These are phyloP conservation scores for Tolypocladium guangdongense DNA, from an alignment of 2,329 filamentous ascomycete species.

Conservation along the genomic window DNA sequence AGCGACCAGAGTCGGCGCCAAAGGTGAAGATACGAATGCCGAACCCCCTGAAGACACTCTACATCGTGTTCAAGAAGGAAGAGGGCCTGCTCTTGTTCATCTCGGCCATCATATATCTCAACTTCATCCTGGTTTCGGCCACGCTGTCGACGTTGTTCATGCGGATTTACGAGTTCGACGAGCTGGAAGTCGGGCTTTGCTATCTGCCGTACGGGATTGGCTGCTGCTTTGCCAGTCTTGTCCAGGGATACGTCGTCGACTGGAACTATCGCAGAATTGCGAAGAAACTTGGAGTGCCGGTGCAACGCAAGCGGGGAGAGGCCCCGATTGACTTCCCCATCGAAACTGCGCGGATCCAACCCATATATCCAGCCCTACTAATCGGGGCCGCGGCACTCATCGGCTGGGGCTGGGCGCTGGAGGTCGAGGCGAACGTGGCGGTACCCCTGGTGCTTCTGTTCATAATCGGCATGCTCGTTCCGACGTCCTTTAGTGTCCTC, in stretches of 20 bases:
- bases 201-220: slow-evolving; percentile 43
- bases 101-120: slow-evolving; percentile 43
- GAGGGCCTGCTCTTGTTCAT: slow-evolving; percentile 42
- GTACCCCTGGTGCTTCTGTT: slow-evolving; percentile 46
- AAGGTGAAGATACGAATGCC: slow-evolving; percentile 38
- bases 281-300: slow-evolving; percentile 44
- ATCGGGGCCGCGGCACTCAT: slow-evolving; percentile 42
- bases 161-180: slow-evolving; percentile 38
- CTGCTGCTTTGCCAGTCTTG: slow-evolving; percentile 34
- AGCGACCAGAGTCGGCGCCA: slow-evolving; percentile 21
- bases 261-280: slow-evolving; percentile 65
- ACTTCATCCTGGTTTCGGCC: slow-evolving; percentile 42
- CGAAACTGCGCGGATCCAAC: slow-evolving; percentile 42
- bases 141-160: slow-evolving; percentile 42
- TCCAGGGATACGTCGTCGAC: slow-evolving; percentile 47
- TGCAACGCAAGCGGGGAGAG: slow-evolving; percentile 47
- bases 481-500: slow-evolving; percentile 53
- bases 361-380: slow-evolving; percentile 42
- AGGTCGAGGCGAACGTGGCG: slow-evolving; percentile 38
- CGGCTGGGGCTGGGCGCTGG: slow-evolving; percentile 46
- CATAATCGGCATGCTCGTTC: slow-evolving; percentile 44
- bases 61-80: slow-evolving; percentile 45
- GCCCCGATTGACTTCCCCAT: slow-evolving; percentile 42
- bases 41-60: slow-evolving; percentile 45
- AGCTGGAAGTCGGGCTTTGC: slow-evolving; percentile 41